Conservation (phyloP, 225 moss, liverwort and hornwort genomes). For the Pseudoscleropodium purum region DNA sequence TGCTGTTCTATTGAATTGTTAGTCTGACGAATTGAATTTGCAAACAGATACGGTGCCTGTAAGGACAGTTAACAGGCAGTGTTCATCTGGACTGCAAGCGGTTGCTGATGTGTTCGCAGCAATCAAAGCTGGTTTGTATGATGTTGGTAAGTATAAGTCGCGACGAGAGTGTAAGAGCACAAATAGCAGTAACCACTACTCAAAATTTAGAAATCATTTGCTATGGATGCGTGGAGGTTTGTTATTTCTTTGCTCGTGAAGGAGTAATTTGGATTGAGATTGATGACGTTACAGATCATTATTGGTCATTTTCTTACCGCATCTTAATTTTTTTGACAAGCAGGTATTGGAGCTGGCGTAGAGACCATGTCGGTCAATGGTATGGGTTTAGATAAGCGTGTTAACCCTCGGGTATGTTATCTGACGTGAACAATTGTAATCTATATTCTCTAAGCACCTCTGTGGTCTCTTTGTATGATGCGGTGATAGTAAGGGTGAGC, state of each 20-base stretch:
- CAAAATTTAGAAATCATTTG: not conserved
- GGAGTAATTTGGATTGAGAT: not conserved
- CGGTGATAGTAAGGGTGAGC: not conserved
- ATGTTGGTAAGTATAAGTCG: slow-evolving; percentile 38
- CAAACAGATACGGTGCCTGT: slow-evolving; percentile 67
- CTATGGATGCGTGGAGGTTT: not conserved
- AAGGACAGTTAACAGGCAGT: slow-evolving; percentile 84
- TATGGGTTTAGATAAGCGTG: slow-evolving; percentile 32
- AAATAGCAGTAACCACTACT: not conserved
- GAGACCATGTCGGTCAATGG: slow-evolving; percentile 54
- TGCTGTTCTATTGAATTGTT: not conserved
- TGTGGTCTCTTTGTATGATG: not conserved
- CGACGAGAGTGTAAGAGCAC: not conserved
- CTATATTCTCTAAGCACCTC: not conserved
- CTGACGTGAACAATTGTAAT: not conserved
- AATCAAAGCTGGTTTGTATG: slow-evolving; percentile 71
- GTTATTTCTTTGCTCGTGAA: not conserved
- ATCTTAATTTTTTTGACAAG: not conserved
- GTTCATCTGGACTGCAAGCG: slow-evolving; percentile 88
- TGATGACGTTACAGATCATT: not conserved
- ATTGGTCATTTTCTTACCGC: not conserved
- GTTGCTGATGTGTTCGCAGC: slow-evolving; percentile 77
- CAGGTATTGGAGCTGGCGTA: slow-evolving; percentile 77
- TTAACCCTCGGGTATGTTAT: slow-evolving; percentile 40
- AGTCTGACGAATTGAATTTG: not conserved